A percentile compares a stretch with the other conserved stretches of the same genome.
Evolutionary conservation across 371 early-diverging fungal genomes (phyloP).

Genomic region (Sporodiniella umbellata): DNA sequence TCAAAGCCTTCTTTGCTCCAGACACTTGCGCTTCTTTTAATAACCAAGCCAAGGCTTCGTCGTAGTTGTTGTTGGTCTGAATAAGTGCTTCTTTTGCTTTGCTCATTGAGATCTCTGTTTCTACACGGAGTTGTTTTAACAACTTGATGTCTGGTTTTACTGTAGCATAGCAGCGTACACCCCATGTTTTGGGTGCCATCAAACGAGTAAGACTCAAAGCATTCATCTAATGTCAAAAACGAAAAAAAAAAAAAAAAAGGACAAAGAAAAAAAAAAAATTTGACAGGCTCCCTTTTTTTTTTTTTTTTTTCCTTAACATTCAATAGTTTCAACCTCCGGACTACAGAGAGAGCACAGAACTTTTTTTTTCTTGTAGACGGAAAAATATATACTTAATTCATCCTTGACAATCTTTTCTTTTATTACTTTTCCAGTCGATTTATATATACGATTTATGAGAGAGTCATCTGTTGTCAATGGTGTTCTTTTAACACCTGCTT

Average conservation of each 20-base stretch:
- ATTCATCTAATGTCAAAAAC: too few relatives aligned
- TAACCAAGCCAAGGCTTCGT: slow-evolving; percentile 81
- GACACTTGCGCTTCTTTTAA: slow-evolving; percentile 63
- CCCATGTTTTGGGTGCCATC: slow-evolving; percentile 1
- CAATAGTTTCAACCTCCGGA: too few relatives aligned
- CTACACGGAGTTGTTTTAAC: slow-evolving; percentile 73
- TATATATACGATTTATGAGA: not conserved
- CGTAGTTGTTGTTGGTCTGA: slow-evolving; percentile 70
- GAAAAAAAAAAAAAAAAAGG: too few relatives aligned
- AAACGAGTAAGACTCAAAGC: slow-evolving; percentile 3
- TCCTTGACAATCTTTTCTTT: not conserved
- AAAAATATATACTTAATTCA: too few relatives aligned
- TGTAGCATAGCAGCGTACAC: slow-evolving; percentile 14
- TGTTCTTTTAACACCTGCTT: not conserved
- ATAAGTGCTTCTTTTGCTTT: slow-evolving; percentile 88
- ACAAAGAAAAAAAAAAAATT: too few relatives aligned
- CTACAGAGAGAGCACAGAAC: too few relatives aligned
- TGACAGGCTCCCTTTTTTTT: too few relatives aligned
- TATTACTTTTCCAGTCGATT: not conserved
- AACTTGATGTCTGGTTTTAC: slow-evolving; percentile 71
- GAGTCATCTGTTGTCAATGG: not conserved
- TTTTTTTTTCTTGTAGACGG: too few relatives aligned
- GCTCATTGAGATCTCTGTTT: slow-evolving; percentile 79
- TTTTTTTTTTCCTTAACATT: too few relatives aligned
- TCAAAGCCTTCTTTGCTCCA: slow-evolving; percentile 71